Base-by-base conservation (phyloP, 768 basidiomycete species). In the Auricularia cornea region DNA sequence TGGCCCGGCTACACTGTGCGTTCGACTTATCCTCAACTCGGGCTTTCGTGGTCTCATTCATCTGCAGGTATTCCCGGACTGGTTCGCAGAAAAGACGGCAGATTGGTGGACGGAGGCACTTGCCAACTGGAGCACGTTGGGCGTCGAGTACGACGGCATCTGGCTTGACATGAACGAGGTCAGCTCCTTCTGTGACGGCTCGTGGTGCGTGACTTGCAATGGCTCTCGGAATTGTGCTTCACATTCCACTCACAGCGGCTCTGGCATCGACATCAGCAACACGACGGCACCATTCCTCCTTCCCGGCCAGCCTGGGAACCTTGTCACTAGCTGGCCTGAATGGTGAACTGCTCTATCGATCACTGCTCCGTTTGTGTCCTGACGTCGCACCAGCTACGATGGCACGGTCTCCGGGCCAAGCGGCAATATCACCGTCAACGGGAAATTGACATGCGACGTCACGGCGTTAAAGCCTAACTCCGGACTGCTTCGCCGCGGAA, bases 1-100 rank as follows among this genome's bases (percentile, higher is more conserved):
- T 91, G 87, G 89, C 88, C 89, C 18, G 88, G 89, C 28, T 86
- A 83, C 72, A 86, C 87, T 6, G 87, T 84, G 38, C 20, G 79
- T 57, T n/a, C n/a, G n/a, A n/a, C n/a, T n/a, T n/a, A n/a, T n/a
- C n/a, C n/a, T n/a, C n/a, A n/a, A n/a, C n/a, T n/a, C n/a, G n/a
- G n/a, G n/a, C n/a, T n/a, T n/a, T n/a, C n/a, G n/a, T n/a, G 73
- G 10, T 14, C 26, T 20, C 18, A 16, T 18, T 29, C n/a, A 40
- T 38, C 18, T 16, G 20, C 28, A 81, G 83, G 80, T 78, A 32
- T 87, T 83, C 70, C 84, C 84, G 0, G 85, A 87, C 67, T 86
- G 83, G 84, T 85, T 86, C 64, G 75, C 77, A 16, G 69, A 77
- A 18, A 81, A 83, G 38, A 80, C 84, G 1, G 76, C 80, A 63